Evolutionary conservation across 1,139 yeast species (phyloP).

Genomic region (Geotrichum histeridarum): DNA sequence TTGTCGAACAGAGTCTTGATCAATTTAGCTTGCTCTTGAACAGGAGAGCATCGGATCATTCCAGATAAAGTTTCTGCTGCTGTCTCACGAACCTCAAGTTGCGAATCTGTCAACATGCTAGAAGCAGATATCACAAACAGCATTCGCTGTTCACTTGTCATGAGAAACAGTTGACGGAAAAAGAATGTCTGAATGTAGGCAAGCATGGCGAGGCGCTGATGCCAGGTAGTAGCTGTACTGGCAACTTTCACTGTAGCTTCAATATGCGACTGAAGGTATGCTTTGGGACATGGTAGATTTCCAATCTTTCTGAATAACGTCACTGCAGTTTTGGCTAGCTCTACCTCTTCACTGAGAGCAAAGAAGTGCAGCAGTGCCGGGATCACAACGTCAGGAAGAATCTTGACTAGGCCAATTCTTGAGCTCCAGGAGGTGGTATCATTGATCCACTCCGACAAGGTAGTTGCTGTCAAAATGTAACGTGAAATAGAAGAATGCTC

Average conservation of each 20-base stretch:
- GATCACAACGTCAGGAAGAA: constrained; percentile 46
- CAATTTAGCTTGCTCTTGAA: constrained; percentile 46
- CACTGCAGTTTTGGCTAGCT: constrained; percentile 60
- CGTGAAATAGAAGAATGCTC: constrained; percentile 16
- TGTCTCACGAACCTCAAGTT: constrained; percentile 69
- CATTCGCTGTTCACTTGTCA: constrained; percentile 48
- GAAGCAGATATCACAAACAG: constrained; percentile 52
- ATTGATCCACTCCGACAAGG: constrained; percentile 31
- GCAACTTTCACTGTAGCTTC: constrained; percentile 48
- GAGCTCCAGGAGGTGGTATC: constrained; percentile 20
- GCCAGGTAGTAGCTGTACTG: constrained; percentile 47
- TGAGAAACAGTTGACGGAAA: constrained; percentile 61
- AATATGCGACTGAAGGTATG: constrained; percentile 46
- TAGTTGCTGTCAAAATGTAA: constrained; percentile 39
- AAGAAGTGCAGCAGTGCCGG: constrained; percentile 69
- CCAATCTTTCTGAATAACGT: constrained; percentile 53
- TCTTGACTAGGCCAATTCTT: constrained; percentile 31
- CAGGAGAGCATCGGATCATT: constrained; percentile 71
- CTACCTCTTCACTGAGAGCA: constrained; percentile 71
- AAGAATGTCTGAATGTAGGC: constrained; percentile 71
- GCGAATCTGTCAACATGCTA: constrained; percentile 53
- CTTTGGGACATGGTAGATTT: constrained; percentile 50
- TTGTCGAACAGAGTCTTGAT: constrained; percentile 39
- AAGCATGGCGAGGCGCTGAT: constrained; percentile 64
- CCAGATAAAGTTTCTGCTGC: constrained; percentile 78